These are phyloP conservation scores for Geranium brycei DNA, from an alignment of 345 rosid genomes.

Conservation along the genomic window DNA sequence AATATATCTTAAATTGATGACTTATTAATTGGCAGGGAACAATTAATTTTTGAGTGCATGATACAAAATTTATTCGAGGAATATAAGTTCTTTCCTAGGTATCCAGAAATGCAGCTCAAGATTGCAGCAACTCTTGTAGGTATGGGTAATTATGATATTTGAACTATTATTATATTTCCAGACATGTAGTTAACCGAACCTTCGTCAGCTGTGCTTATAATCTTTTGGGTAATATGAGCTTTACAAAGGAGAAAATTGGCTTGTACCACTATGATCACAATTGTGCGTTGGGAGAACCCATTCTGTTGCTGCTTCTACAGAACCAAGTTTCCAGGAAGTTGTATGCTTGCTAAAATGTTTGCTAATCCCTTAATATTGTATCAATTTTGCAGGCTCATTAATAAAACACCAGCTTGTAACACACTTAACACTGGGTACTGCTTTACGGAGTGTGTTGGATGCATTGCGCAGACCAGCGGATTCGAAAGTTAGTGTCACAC, in stretches of 20 bases:
- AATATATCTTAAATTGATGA: background rate
- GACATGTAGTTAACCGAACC: background rate
- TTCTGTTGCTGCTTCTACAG: too few relatives aligned
- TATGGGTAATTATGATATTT: conserved; percentile 8
- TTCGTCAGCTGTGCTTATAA: too few relatives aligned
- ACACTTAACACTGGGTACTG: conserved; percentile 83
- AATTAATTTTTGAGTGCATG: conserved; percentile 83
- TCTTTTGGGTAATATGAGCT: background rate
- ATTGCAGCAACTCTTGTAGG: conserved; percentile 89
- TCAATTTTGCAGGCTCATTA: conserved; percentile 49
- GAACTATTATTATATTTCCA: background rate
- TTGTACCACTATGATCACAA: background rate
- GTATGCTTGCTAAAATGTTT: too few relatives aligned
- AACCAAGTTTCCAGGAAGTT: too few relatives aligned
- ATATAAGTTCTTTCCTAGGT: conserved; percentile 84
- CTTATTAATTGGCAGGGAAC: conserved; percentile 49
- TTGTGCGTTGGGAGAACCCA: too few relatives aligned
- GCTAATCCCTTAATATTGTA: too few relatives aligned
- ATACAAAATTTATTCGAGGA: conserved; percentile 92
- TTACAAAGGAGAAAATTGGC: background rate
- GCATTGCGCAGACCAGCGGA: conserved; percentile 93
- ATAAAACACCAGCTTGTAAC: conserved; percentile 95
- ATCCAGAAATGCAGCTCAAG: conserved; percentile 91
- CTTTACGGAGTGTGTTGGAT: conserved; percentile 84
- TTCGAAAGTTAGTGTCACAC: conserved; percentile 61